Percentiles rank a stretch among this genome's conserved stretches.
phyloP scores from a whole-genome alignment of 768 basidiomycete species.

The Mycena metata region DNA sequence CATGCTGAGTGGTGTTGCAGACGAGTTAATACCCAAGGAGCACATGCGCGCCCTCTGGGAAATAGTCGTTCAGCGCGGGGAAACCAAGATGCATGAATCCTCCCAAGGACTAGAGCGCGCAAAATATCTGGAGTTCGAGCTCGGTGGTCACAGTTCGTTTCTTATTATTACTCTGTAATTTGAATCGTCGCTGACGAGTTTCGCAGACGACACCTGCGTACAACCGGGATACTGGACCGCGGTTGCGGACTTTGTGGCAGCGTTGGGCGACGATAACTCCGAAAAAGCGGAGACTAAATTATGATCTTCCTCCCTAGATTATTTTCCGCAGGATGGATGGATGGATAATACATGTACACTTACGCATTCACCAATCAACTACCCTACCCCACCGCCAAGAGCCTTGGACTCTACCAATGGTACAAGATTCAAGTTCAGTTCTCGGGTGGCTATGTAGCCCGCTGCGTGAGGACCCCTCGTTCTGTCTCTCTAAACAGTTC shows the following conservation, averaged over 20 bases:
- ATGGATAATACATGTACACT: constrained; percentile 6
- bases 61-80: constrained; percentile 67
- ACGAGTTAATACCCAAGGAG: constrained; percentile 80
- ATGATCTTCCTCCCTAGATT: constrained; percentile 15
- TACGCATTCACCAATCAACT: constrained; percentile 1
- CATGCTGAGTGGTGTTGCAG: constrained; percentile 81
- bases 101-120: constrained; percentile 67
- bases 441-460: no score
- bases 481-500: no score
- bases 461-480: no score
- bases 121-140: constrained; percentile 68
- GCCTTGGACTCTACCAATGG: no score
- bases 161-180: constrained; percentile 1
- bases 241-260: constrained; percentile 63
- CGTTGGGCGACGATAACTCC: constrained; percentile 26
- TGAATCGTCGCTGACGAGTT: constrained; percentile 9
- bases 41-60: constrained; percentile 86
- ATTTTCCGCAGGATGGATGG: constrained; percentile 25
- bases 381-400: no score
- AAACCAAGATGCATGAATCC: constrained; percentile 55
- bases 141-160: constrained; percentile 67
- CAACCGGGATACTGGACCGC: constrained; percentile 69
- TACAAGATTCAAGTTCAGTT: no score
- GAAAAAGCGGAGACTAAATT: constrained; percentile 23
- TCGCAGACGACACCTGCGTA: constrained; percentile 66